These are phyloP conservation scores for Fusarium musae DNA, from an alignment of 2,329 filamentous ascomycete species.

Conservation along the genomic window DNA sequence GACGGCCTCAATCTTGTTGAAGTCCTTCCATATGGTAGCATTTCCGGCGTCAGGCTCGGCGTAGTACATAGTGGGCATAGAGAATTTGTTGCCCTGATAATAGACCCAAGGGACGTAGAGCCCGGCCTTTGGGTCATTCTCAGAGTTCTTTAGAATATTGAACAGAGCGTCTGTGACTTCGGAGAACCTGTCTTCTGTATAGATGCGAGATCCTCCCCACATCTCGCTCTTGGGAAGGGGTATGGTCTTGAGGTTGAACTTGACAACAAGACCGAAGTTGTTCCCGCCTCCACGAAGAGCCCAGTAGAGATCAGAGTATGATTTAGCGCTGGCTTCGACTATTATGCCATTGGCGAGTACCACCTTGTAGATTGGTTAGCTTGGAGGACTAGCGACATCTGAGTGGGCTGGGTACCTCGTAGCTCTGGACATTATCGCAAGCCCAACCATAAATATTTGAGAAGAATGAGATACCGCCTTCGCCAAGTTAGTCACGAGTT, in stretches of 20 bases:
- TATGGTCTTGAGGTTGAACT: slow-evolving; percentile 26
- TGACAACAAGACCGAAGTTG: slow-evolving; percentile 31
- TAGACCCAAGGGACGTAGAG: slow-evolving; percentile 3
- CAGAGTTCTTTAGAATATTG: slow-evolving; percentile 32
- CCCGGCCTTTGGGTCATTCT: slow-evolving; percentile 20
- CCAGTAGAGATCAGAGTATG: slow-evolving; percentile 55
- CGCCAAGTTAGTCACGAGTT: accelerated
- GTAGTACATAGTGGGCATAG: slow-evolving; percentile 50
- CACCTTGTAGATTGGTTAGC: background rate
- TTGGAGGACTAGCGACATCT: background rate
- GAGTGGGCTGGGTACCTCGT: slow-evolving; percentile 5
- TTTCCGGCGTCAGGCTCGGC: slow-evolving; percentile 48
- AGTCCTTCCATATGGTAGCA: slow-evolving; percentile 51
- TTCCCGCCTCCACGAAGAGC: slow-evolving; percentile 55
- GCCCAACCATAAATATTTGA: slow-evolving; percentile 53
- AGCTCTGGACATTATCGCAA: slow-evolving; percentile 54
- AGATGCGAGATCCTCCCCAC: slow-evolving; percentile 45
- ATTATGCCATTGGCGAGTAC: slow-evolving; percentile 24
- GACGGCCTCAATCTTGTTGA: slow-evolving; percentile 44
- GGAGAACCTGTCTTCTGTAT: slow-evolving; percentile 44
- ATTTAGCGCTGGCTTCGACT: slow-evolving; percentile 2
- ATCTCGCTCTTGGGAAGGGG: slow-evolving; percentile 15
- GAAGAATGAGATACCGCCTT: slow-evolving; percentile 57
- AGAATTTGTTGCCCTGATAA: background rate
- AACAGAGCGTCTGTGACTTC: slow-evolving; percentile 48